Evolutionary conservation across 257 asterid genomes (phyloP).

Genomic region (Striga asiatica): DNA sequence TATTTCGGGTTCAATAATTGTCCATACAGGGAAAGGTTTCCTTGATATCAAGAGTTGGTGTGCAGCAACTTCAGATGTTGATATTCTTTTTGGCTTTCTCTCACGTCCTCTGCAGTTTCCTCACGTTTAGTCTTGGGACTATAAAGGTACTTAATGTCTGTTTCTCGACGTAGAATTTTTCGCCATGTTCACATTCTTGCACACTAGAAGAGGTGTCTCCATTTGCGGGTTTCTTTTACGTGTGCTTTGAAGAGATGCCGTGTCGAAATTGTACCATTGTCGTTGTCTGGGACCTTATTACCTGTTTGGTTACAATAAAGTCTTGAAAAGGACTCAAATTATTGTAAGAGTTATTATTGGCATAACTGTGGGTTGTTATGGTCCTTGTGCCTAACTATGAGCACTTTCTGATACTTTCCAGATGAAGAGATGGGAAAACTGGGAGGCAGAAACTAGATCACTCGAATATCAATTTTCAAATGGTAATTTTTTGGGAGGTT

Average conservation of each 20-base stretch:
- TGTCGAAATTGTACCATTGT: neutral
- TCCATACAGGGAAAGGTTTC: conserved; percentile 52
- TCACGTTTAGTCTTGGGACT: conserved; percentile 57
- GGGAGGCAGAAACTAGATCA: conserved; percentile 84
- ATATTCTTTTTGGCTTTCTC: conserved; percentile 57
- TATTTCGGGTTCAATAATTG: too few species aligned
- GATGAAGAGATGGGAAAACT: conserved; percentile 65
- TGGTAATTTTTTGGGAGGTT: conserved; percentile 29
- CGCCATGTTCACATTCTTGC: neutral
- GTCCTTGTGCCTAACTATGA: neutral
- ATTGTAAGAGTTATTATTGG: too few species aligned
- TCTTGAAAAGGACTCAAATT: too few species aligned
- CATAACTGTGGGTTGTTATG: neutral
- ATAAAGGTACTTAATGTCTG: conserved; percentile 53
- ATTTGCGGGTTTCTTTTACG: neutral
- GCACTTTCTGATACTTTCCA: conserved; percentile 19
- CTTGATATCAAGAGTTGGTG: conserved; percentile 45
- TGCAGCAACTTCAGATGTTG: conserved; percentile 62
- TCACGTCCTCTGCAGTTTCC: conserved; percentile 59
- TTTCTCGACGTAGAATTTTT: neutral
- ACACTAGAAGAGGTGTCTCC: neutral
- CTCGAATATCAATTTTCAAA: conserved; percentile 58
- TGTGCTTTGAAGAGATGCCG: neutral
- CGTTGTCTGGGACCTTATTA: neutral
- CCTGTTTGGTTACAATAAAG: neutral